Evolutionary conservation across 345 rosid species (phyloP).

Genomic region (Combretum micranthum): DNA sequence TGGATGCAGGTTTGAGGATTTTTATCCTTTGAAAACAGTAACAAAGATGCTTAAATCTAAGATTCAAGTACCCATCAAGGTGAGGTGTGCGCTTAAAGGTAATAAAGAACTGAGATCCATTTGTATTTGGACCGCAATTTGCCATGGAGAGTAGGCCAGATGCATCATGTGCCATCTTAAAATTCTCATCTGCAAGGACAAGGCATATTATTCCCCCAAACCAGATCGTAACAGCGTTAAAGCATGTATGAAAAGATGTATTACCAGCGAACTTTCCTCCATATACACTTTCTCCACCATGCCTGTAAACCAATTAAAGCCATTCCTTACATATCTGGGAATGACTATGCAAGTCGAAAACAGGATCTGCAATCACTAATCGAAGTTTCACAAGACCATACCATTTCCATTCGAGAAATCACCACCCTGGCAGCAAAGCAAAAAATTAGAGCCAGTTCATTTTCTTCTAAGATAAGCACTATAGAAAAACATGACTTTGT

Average conservation of each 20-base stretch:
- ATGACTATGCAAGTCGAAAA: constrained; percentile 34
- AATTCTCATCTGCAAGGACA: constrained; percentile 72
- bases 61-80: constrained; percentile 68
- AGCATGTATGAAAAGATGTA: constrained; percentile 5
- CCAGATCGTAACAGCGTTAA: not conserved
- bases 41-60: not conserved
- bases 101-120: constrained; percentile 94
- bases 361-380: constrained; percentile 21
- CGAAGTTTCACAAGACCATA: constrained; percentile 25
- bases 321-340: constrained; percentile 46
- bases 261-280: constrained; percentile 95
- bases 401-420: constrained; percentile 90
- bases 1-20: not conserved
- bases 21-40: not conserved
- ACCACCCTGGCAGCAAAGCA: constrained; percentile 67
- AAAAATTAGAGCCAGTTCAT: constrained; percentile 3
- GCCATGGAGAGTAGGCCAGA: constrained; percentile 97
- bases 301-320: constrained; percentile 83
- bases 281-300: constrained; percentile 96
- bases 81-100: constrained; percentile 77
- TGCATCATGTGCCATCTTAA: constrained; percentile 64
- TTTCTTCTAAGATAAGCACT: not conserved
- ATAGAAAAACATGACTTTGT: not conserved
- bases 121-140: constrained; percentile 84
- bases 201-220: constrained; percentile 5